These are phyloP conservation scores for Heracleum sosnowskyi DNA, from an alignment of 129 eudicot species.

Conservation along the genomic window DNA sequence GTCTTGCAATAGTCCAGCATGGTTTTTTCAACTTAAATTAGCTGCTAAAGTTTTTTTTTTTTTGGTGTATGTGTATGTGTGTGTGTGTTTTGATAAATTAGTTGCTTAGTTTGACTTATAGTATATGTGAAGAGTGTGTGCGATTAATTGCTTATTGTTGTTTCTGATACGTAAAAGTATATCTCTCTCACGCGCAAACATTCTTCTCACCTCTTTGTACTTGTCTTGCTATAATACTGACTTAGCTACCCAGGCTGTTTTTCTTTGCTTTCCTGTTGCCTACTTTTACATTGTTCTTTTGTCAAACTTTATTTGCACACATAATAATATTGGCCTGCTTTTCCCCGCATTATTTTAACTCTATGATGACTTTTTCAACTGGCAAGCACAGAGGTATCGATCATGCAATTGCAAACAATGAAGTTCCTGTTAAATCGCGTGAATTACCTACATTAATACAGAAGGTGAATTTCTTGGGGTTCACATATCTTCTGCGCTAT, in stretches of 20 bases:
- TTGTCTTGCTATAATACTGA: background rate
- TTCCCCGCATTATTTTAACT: background rate
- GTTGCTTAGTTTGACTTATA: background rate
- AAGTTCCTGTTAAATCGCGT: conserved; percentile 14
- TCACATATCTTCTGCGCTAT: background rate
- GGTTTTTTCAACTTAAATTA: background rate
- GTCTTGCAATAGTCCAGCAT: background rate
- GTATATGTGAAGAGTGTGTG: background rate
- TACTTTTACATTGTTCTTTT: background rate
- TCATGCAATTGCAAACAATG: conserved; percentile 16
- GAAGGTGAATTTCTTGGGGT: conserved; percentile 10
- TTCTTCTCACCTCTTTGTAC: background rate
- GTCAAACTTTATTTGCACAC: background rate
- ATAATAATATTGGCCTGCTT: background rate
- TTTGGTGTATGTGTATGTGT: background rate
- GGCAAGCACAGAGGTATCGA: conserved; percentile 23
- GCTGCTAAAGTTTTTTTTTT: background rate
- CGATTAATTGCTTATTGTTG: too few relatives aligned
- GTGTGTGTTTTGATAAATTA: background rate
- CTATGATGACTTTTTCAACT: background rate
- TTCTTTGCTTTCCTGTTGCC: background rate
- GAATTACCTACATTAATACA: conserved; percentile 8
- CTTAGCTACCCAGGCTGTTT: background rate
- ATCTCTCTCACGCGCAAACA: background rate
- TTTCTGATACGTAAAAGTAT: background rate